Evolutionary conservation across 768 basidiomycete genomes (phyloP).

Genomic region (Calvatia gigantea): DNA sequence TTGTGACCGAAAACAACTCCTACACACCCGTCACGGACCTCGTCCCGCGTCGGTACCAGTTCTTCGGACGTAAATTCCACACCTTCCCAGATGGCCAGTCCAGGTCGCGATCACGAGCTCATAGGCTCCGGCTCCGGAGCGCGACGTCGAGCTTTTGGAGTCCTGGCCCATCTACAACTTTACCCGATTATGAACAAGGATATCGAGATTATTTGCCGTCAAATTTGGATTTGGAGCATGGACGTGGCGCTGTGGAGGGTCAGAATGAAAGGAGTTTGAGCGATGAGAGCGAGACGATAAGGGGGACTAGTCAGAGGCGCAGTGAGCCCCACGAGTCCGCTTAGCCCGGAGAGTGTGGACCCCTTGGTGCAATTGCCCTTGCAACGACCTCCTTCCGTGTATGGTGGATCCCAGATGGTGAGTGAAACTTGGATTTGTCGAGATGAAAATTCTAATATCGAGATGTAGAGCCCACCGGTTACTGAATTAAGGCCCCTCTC

Average conservation of each 20-base stretch:
- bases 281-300: constrained; percentile 8
- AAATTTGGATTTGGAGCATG: not conserved
- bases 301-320: not conserved
- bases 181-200: not conserved
- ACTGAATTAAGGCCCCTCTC: constrained; percentile 3
- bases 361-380: not conserved
- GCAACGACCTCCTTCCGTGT: not conserved
- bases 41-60: not conserved
- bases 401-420: not conserved
- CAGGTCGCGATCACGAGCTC: constrained; percentile 9
- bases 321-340: not conserved
- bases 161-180: constrained; percentile 9
- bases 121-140: not conserved
- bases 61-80: not conserved
- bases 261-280: constrained; percentile 6
- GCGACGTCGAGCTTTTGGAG: constrained; percentile 24
- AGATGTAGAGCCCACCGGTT: not conserved
- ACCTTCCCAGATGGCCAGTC: not conserved
- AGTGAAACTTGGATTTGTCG: not conserved
- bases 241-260: not conserved
- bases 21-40: not conserved
- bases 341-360: not conserved
- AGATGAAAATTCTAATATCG: not conserved
- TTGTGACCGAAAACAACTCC: not conserved
- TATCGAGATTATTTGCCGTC: constrained; percentile 1